A percentile compares a stretch with the other conserved stretches of the same genome.
Evolutionary conservation across 2,329 filamentous ascomycete species (phyloP).

Genomic region (Apiospora aurea): DNA sequence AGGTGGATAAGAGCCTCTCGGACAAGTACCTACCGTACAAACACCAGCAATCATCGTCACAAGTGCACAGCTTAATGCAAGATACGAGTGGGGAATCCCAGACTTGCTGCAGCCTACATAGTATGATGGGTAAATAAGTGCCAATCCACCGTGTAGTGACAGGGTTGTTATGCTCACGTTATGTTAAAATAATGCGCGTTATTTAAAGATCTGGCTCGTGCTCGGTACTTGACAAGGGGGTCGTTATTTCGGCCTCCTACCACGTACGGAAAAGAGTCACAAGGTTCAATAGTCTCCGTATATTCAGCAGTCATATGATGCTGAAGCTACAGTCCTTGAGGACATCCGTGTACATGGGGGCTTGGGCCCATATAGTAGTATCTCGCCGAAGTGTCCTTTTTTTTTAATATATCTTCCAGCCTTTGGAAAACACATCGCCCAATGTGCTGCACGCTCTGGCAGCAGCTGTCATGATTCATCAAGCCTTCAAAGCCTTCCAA

Average conservation of each 20-base stretch:
- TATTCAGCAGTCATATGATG: neutral
- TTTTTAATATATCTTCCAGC: neutral
- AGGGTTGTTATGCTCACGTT: too few relatives aligned
- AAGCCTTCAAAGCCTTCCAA: neutral
- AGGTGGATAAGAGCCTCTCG: neutral
- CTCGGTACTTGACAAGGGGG: too few relatives aligned
- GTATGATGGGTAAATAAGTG: too few relatives aligned
- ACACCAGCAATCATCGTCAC: neutral
- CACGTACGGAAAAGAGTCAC: neutral
- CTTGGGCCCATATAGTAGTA: neutral
- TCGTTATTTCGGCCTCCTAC: too few relatives aligned
- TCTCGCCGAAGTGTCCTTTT: neutral
- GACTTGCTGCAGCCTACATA: neutral
- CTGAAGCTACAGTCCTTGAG: neutral
- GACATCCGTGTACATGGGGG: neutral
- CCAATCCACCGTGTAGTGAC: too few relatives aligned
- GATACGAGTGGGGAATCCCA: neutral
- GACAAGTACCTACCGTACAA: neutral
- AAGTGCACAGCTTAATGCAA: neutral
- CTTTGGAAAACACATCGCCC: neutral
- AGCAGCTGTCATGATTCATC: neutral
- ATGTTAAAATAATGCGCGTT: too few relatives aligned
- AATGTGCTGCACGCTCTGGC: neutral
- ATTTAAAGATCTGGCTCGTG: too few relatives aligned
- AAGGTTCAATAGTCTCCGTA: neutral